Evolutionary conservation across 495 filamentous ascomycete species (phyloP).

Genomic region (Aspergillus affinis): DNA sequence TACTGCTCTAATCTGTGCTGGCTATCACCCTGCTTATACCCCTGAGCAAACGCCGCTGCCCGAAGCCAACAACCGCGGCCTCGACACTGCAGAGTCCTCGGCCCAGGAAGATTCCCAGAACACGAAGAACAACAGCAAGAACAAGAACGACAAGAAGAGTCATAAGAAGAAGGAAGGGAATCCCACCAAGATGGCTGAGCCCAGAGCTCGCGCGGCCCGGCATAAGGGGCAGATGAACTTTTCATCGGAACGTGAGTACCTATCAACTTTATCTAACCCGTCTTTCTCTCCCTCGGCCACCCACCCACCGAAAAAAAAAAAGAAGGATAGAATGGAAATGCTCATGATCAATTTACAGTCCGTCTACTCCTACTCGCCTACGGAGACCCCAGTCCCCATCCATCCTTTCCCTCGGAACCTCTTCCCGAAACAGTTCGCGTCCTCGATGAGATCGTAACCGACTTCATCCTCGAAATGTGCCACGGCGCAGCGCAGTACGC

Average conservation of each 20-base stretch:
- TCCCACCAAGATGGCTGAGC: constrained; percentile 55
- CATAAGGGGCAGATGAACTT: constrained; percentile 92
- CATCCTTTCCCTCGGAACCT: constrained; percentile 49
- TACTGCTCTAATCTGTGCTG: constrained; percentile 25
- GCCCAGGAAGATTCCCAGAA: neutral
- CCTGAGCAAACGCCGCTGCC: no score
- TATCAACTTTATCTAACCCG: no score
- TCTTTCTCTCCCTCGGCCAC: neutral
- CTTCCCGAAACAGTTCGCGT: constrained; percentile 80
- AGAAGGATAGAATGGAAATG: no score
- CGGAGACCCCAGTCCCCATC: constrained; percentile 63
- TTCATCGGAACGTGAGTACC: constrained; percentile 67
- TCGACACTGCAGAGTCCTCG: no score
- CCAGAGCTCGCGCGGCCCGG: constrained; percentile 72
- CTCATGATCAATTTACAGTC: constrained; percentile 47
- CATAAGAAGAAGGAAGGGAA: constrained; percentile 15
- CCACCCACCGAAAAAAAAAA: neutral
- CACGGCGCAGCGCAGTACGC: constrained; percentile 84
- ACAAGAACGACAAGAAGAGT: no score
- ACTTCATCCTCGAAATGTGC: constrained; percentile 84
- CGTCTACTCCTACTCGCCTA: constrained; percentile 80
- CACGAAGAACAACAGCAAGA: neutral
- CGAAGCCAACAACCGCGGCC: no score
- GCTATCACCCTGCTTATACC: constrained; percentile 26
- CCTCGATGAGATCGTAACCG: constrained; percentile 91